Evolutionary conservation across 2,329 filamentous ascomycete genomes (phyloP), one percentile per base, ranked within the genome.

Genomic region (Fusarium kyushuense): DNA sequence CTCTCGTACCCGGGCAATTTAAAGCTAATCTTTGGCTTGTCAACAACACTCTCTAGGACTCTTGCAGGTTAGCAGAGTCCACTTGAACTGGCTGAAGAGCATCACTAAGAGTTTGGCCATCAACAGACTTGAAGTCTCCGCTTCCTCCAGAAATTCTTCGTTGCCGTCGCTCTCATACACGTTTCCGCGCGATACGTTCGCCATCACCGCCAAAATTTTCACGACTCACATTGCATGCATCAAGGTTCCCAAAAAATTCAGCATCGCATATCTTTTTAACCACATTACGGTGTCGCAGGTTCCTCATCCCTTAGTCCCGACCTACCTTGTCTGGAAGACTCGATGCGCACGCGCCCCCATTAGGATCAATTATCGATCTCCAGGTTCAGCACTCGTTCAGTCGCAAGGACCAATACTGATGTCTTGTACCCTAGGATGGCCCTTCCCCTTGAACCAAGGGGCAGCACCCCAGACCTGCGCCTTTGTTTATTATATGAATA

Each of bases 1-100:
- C 85, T 92, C 91, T 81, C 90, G 92, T 79, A 92, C 91, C 74
- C 92, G 92, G 81, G 91, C 91, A 79, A 92, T 94, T 75, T 94
- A 86, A 84, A 83, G 83, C 85, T 88, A 87, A 87, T 85, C 70
- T 77, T 63, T 80, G 81, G 80, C 79, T 78, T 78, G 77, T 77
- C 78, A 75, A 79, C 69, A 59, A 71, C 73, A 75, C 73, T 72
- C 79, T 85, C 76, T 86, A 86, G 84, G 84, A 84, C 80, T 72
- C 72, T 73, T 70, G 67, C 72, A 80, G 78, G 78, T 79, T 74
- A 76, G 78, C 75, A 74, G 72, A 70, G 71, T 73, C 54, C 69
- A 60, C 59, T 54, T 54, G 60, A 73, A 70, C 54, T 69, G 64
- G 70, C 66, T 67, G 62, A 68, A 61, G 52, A 68, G 59, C 58